Percentiles rank a stretch among this genome's conserved stretches.
phyloP scores from a whole-genome alignment of 805 yeast genomes.

The Vanderwaltozyma verrucispora region DNA sequence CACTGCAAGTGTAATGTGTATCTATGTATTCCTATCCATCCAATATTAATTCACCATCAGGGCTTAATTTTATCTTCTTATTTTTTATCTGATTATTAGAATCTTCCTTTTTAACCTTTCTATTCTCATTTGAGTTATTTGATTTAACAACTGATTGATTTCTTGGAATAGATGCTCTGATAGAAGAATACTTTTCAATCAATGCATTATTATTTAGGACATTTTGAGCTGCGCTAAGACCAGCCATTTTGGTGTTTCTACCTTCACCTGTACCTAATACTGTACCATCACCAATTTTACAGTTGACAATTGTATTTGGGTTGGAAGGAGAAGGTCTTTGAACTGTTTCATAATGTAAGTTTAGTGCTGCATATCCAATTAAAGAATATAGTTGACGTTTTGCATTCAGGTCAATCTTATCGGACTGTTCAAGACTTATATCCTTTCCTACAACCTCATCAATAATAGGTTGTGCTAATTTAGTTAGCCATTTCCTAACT shows the following conservation, averaged over 20 bases:
- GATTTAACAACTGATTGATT: conserved; percentile 22
- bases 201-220: conserved; percentile 51
- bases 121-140: conserved; percentile 3
- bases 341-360: conserved; percentile 47
- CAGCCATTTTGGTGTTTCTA: conserved; percentile 62
- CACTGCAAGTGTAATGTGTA: too few relatives aligned
- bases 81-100: neutral
- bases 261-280: conserved; percentile 66
- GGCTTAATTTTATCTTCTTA: conserved; percentile 2
- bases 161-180: conserved; percentile 45
- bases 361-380: conserved; percentile 63
- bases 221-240: conserved; percentile 73
- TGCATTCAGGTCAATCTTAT: conserved; percentile 48
- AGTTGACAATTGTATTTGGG: conserved; percentile 48
- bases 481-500: conserved; percentile 47
- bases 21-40: too few relatives aligned
- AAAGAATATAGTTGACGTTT: conserved; percentile 68
- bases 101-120: neutral
- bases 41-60: conserved; percentile 7
- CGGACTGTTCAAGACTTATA: conserved; percentile 23
- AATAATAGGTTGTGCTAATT: conserved; percentile 40
- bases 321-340: conserved; percentile 26
- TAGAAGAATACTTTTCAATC: conserved; percentile 52
- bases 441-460: conserved; percentile 13
- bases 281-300: conserved; percentile 52